Base-by-base conservation (phyloP, 768 basidiomycete genomes). In the Sistotremastrum suecicum region DNA sequence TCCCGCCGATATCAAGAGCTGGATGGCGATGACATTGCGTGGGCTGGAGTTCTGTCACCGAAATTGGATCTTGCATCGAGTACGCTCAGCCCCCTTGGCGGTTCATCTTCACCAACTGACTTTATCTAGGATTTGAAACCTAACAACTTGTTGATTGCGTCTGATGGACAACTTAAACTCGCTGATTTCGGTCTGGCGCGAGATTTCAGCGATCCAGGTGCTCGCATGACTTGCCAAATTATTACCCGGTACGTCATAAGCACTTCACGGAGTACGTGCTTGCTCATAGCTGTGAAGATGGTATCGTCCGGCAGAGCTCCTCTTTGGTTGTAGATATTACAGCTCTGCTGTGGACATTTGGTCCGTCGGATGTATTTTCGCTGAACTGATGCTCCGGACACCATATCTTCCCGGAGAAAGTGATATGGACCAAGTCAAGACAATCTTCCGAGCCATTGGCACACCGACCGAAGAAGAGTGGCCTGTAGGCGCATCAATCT, bases 101-200 rank as follows among this genome's bases (percentile, higher is more conserved):
- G n/a, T 5, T 41, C 32, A 28, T 37, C 36, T n/a, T 28, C 10
- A n/a, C 11, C 39, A 34, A 28, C 10, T 8, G 12, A 20, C 39
- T 43, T 4, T 29, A 35, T 34, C 36, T 55, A 98, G 94, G 95
- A 99, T 70, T 63, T 99, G 51, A 99, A 99, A 62, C 95, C 95
- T 5, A 99, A 99, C 67, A 99, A 99, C 64, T 72, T 99, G 66
- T 79, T 99, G 56, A 84, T 99, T 49, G 77, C 90, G 0, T 75
- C 84, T 0, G 76, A 88, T 43, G 95, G 95, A 0, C 80, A 86
- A 44, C 80, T 98, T 52, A 99, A 99, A 65, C 75, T 99, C 41
- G 95, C 95, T 8, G 95, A 99, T 76, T 99, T 99, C 61, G 95
- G 95, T 73, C 75, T 99, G 5, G 95, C 95, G 29, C 69, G 95